Percentiles rank a stretch among this genome's conserved stretches.
These are phyloP conservation scores for Haplosporangium gracile DNA, from an alignment of 192 early-diverging fungal species.

Conservation along the genomic window DNA sequence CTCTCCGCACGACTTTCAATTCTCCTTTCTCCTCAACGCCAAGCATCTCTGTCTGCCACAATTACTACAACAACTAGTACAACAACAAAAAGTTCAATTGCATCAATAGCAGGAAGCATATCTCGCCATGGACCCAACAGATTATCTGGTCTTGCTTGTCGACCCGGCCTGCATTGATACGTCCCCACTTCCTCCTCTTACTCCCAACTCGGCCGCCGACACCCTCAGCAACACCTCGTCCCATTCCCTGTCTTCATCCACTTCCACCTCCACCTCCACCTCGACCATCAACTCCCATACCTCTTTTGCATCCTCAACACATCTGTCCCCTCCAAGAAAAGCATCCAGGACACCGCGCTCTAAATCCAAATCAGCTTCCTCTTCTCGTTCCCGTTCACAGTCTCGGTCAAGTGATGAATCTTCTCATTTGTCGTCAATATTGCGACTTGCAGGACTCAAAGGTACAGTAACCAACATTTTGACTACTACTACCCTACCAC, in stretches of 20 bases:
- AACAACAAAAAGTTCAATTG: background rate
- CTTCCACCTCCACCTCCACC: slow-evolving; percentile 20
- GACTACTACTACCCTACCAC: background rate
- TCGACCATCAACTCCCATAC: slow-evolving; percentile 14
- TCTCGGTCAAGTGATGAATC: slow-evolving; percentile 41
- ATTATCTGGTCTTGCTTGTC: slow-evolving; percentile 28
- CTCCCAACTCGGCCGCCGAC: slow-evolving; percentile 16
- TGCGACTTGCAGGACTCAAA: slow-evolving; percentile 41
- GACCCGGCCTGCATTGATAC: slow-evolving; percentile 29
- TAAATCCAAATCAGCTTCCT: slow-evolving; percentile 40
- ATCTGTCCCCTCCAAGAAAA: slow-evolving; percentile 23
- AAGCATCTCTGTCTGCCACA: background rate
- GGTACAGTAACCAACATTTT: slow-evolving; percentile 16
- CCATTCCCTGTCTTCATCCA: slow-evolving; percentile 32
- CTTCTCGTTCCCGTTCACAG: slow-evolving; percentile 44
- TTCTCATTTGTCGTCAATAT: slow-evolving; percentile 32
- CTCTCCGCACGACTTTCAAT: background rate
- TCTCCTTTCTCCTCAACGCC: background rate
- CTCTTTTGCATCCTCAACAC: slow-evolving; percentile 17
- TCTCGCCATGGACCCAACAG: slow-evolving; percentile 35
- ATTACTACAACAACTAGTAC: background rate
- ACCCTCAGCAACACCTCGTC: slow-evolving; percentile 25
- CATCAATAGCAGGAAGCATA: background rate
- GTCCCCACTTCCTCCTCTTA: background rate
- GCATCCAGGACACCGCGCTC: slow-evolving; percentile 26